phyloP scores from a whole-genome alignment of 2,329 filamentous ascomycete species.

The Neofusicoccum ribis region DNA sequence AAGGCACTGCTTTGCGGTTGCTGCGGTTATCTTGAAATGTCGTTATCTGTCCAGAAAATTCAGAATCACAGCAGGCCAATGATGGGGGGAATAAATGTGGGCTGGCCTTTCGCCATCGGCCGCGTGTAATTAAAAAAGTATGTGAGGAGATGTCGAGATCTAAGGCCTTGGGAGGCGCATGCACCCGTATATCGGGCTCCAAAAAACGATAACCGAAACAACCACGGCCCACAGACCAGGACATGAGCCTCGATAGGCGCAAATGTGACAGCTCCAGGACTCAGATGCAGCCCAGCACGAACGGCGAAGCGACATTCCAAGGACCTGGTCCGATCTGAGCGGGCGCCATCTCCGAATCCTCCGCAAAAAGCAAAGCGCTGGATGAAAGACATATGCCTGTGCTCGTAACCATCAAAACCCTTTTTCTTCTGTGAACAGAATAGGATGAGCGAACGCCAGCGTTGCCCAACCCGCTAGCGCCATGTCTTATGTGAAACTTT shows the following conservation, averaged over 20 bases:
- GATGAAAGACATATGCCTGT: background rate
- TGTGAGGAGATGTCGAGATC: background rate
- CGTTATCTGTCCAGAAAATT: background rate
- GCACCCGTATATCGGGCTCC: too few species aligned
- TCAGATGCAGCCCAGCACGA: background rate
- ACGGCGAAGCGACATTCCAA: background rate
- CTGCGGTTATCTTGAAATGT: background rate
- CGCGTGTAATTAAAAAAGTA: background rate
- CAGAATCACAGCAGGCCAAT: background rate
- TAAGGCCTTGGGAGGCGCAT: background rate
- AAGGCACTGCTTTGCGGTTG: too few species aligned
- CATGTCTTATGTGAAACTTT: constrained; percentile 11
- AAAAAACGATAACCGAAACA: too few species aligned
- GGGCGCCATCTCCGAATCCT: background rate
- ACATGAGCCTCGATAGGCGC: background rate
- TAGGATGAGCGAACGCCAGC: background rate
- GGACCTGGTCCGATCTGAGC: background rate
- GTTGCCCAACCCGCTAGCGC: constrained; percentile 6
- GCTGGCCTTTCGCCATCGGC: background rate
- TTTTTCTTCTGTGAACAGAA: background rate
- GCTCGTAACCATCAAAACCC: background rate
- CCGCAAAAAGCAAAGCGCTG: background rate
- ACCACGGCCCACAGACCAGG: background rate
- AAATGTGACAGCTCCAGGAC: background rate
- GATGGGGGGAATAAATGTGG: background rate